Conservation (phyloP, 768 basidiomycete species). For the Suillus ampliporus region DNA sequence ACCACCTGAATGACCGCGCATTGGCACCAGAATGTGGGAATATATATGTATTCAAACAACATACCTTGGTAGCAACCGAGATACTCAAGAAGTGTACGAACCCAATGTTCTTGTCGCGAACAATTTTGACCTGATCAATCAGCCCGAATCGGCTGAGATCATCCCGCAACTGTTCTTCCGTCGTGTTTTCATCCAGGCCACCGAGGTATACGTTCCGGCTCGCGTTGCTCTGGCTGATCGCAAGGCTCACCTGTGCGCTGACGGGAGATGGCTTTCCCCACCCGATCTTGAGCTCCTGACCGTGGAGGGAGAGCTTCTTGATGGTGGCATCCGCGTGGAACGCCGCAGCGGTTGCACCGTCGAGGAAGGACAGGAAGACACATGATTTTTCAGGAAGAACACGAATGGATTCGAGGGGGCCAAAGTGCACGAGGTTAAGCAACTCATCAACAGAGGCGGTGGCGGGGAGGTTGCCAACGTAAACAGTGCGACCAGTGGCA, state of each 20-base stretch:
- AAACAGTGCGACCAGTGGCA: slow-evolving; percentile 85
- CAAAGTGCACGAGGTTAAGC: slow-evolving; percentile 96
- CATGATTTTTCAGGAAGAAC: slow-evolving; percentile 97
- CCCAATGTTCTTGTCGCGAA: slow-evolving; percentile 98
- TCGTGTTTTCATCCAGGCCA: slow-evolving; percentile 86
- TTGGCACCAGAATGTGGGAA: neutral
- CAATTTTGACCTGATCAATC: slow-evolving; percentile 99
- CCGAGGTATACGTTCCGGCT: slow-evolving; percentile 97
- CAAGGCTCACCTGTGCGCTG: slow-evolving; percentile 82
- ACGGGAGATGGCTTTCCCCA: slow-evolving; percentile 97
- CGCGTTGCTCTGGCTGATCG: slow-evolving; percentile 91
- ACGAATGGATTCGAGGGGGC: slow-evolving; percentile 92
- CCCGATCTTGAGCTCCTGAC: slow-evolving; percentile 97
- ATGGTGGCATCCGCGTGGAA: slow-evolving; percentile 98
- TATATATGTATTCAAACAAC: slow-evolving; percentile 16
- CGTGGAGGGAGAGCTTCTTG: slow-evolving; percentile 91
- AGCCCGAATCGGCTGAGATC: slow-evolving; percentile 92
- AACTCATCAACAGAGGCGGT: slow-evolving; percentile 98
- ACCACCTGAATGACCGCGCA: slow-evolving; percentile 68
- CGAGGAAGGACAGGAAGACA: slow-evolving; percentile 98
- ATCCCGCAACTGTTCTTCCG: slow-evolving; percentile 91
- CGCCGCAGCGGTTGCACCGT: slow-evolving; percentile 89
- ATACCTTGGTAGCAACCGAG: slow-evolving; percentile 91
- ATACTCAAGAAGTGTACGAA: slow-evolving; percentile 99
- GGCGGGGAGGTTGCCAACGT: slow-evolving; percentile 94